Percentiles rank a stretch among this genome's conserved stretches.
Evolutionary conservation across 345 rosid species (phyloP).

Genomic region (Durio zibethinus): DNA sequence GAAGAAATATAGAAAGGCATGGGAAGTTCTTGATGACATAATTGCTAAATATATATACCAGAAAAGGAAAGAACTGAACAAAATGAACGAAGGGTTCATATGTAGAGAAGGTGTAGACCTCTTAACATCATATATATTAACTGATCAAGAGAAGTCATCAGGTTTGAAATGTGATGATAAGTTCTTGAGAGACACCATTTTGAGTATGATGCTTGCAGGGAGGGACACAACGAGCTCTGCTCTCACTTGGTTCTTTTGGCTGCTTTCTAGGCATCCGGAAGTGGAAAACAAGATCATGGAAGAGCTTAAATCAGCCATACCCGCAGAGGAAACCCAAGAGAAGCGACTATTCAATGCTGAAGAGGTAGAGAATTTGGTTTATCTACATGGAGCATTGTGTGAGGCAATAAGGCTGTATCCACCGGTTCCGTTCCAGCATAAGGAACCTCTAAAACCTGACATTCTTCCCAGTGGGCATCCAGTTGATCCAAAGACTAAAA

Average conservation of each 20-base stretch:
- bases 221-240: constrained; percentile 40
- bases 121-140: constrained; percentile 30
- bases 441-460: constrained; percentile 29
- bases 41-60: constrained; percentile 20
- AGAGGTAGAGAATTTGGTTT: constrained; percentile 27
- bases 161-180: constrained; percentile 19
- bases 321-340: background rate
- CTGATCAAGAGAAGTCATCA: constrained; percentile 8
- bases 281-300: constrained; percentile 34
- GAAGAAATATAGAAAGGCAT: constrained; percentile 35
- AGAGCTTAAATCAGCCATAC: constrained; percentile 24
- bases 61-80: constrained; percentile 24
- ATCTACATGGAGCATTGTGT: constrained; percentile 41
- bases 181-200: constrained; percentile 31
- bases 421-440: constrained; percentile 37
- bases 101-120: constrained; percentile 23
- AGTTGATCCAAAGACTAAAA: constrained; percentile 21
- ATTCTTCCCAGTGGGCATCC: constrained; percentile 49
- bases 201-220: constrained; percentile 38
- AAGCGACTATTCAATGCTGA: background rate
- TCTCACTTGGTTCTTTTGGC: constrained; percentile 52
- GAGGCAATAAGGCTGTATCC: constrained; percentile 44
- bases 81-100: background rate
- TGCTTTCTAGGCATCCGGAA: constrained; percentile 26
- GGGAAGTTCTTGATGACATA: constrained; percentile 23